Base-by-base conservation (phyloP, 2,329 filamentous ascomycete species). In the Verticillium dahliae region DNA sequence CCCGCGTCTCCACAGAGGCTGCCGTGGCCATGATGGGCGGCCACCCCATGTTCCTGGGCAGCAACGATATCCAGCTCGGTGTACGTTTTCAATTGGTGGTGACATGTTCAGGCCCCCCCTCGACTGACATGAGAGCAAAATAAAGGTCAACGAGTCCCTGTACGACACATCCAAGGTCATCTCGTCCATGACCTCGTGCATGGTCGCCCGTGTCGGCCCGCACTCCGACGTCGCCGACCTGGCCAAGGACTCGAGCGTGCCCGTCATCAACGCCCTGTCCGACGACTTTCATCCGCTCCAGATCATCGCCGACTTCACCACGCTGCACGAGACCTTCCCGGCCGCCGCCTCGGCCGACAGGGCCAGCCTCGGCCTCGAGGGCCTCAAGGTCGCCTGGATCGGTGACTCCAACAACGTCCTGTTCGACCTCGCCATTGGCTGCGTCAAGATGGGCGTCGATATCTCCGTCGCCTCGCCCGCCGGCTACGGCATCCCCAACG, bases 361-460 rank as follows among this genome's bases (percentile, higher is more conserved):
- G 63, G 65, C 69, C 34, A 74, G 72, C 59, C 81, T 96, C 7
- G 90, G 91, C 1, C 80, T 96, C 4, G 85, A 91, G 67, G 91
- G 92, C 1, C 76, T 97, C 69, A 98, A 97, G 78, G 85, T 98
- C 64, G 94, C 95, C 15, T 99, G 95, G 95, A 82, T 99, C 56
- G 94, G 94, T 60, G 94, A 99, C 73, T 92, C 92, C 11, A 99
- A 98, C 79, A 99, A 99, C 69, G 94, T 99, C 34, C 85, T 98
- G 31, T 97, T 93, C 71, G 94, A 99, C 72, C 83, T 98, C 60
- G 92, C 93, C 57, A 94, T 95, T 67, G 93, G 85, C 50, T 92
- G 90, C 62, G 80, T 90, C 68, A 98, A 97, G 79, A 84, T 94
- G 68, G 95, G 95, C 56, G 86, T 97, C 33, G 84, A 96, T 69